Base-by-base conservation (phyloP, 371 early-diverging fungal species). In the Lichtheimia hyalospora region DNA sequence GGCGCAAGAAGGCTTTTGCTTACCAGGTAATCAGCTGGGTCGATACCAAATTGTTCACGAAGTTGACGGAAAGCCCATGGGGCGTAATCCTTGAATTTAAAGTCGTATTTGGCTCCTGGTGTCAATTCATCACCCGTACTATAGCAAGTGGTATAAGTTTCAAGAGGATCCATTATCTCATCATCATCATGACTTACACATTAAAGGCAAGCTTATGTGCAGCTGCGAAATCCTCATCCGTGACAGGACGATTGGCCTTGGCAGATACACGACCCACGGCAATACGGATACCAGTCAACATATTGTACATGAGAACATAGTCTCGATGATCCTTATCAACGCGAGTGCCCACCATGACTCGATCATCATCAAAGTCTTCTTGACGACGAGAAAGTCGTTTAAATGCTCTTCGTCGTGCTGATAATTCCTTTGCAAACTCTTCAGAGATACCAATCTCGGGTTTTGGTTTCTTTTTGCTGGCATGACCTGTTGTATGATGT, bases 31-130 rank as follows among this genome's bases (percentile, higher is more conserved):
- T 98, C 97, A 12, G 92, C 92, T 13, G 97, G 86, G 66, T 95
- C 94, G 28, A 98, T 89, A 40, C 88, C 83, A 73, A 96, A 97
- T 25, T 84, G 80, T 60, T 94, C 90, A 46, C 99, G 81, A 48
- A 97, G 81, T 64, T 87, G 76, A 46, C 97, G 88, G 69, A 98
- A 98, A 1, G 95, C 96, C 95, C 94, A 95, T 3, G 97, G 99
- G 5, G 96, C 93, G 77, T 97, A 97, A 73, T 98, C 99, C 70
- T 97, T 98, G 71, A 97, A 98, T 74, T 97, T 97, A 75, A 97
- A 98, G 66, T 98, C 98, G 70, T 97, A 98, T 64, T 91, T 90
- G 16, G 94, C 91, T 15, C 91, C 89, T 3, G 97, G 93, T 13
- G 94, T 95, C 70, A 96, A 68, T 69, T 98, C 97, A 70, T 95